Evolutionary conservation across 306 rosid genomes (phyloP).

Genomic region (Lupinus albus): DNA sequence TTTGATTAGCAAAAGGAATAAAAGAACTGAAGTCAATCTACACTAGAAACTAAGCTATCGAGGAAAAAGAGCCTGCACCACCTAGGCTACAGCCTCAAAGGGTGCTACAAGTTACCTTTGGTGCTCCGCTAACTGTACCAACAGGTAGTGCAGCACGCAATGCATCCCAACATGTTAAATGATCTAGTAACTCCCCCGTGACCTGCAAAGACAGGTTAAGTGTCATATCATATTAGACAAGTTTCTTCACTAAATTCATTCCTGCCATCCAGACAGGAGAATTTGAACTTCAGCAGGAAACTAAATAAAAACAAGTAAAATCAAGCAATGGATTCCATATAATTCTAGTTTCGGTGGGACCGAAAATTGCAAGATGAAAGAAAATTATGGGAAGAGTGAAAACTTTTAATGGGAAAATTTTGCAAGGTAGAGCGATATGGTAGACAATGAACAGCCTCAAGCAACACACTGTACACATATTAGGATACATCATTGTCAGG

Average conservation of each 20-base stretch:
- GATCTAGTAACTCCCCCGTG: constrained; percentile 80
- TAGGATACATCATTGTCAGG: no score
- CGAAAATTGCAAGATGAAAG: constrained; percentile 8
- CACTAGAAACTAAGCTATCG: constrained; percentile 1
- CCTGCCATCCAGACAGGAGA: constrained; percentile 2
- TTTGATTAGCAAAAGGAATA: neutral
- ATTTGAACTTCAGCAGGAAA: neutral
- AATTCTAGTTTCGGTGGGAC: constrained; percentile 10
- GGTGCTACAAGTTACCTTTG: constrained; percentile 60
- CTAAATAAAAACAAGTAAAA: constrained; percentile 28
- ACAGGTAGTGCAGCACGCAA: constrained; percentile 57
- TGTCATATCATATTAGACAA: constrained; percentile 19
- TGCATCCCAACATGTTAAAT: constrained; percentile 88
- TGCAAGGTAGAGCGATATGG: no score
- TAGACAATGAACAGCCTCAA: no score
- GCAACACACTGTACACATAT: no score
- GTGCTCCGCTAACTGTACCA: constrained; percentile 99
- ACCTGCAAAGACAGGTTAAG: constrained; percentile 56
- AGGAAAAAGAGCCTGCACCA: constrained; percentile 7
- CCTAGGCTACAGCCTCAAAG: neutral
- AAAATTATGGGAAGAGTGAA: neutral
- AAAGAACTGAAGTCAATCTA: constrained; percentile 26
- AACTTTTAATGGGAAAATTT: no score
- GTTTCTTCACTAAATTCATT: constrained; percentile 15
- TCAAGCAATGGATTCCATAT: constrained; percentile 21